These are phyloP conservation scores for Clavariopsis aquatica DNA, from an alignment of 495 filamentous ascomycete genomes.

Conservation along the genomic window DNA sequence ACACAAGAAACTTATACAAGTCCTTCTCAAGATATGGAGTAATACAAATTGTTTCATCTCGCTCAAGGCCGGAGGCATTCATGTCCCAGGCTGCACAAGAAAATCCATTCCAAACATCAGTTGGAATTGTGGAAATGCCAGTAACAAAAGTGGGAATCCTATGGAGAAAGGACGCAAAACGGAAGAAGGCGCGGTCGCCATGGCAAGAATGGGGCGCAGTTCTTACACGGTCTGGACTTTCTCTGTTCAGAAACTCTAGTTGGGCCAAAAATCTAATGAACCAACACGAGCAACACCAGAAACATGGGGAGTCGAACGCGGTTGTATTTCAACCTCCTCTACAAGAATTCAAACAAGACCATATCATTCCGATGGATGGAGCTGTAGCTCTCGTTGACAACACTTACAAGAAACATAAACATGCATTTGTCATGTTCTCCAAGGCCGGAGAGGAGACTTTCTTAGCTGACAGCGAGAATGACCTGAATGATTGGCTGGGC, in stretches of 20 bases:
- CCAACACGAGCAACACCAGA: constrained; percentile 79
- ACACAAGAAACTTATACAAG: constrained; percentile 75
- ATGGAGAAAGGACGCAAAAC: constrained; percentile 94
- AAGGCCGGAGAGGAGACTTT: constrained; percentile 84
- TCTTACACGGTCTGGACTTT: constrained; percentile 90
- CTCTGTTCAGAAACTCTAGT: constrained; percentile 88
- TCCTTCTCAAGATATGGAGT: constrained; percentile 89
- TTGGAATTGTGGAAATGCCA: constrained; percentile 94
- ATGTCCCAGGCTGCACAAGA: constrained; percentile 79
- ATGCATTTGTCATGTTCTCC: constrained; percentile 89
- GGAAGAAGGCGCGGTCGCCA: constrained; percentile 89
- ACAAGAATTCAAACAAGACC: constrained; percentile 88
- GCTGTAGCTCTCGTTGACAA: constrained; percentile 85
- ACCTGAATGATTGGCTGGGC: constrained; percentile 96
- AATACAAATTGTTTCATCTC: constrained; percentile 87
- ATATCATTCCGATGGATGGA: constrained; percentile 85
- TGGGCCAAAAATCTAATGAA: constrained; percentile 92
- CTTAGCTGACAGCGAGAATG: constrained; percentile 80
- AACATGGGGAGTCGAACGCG: constrained; percentile 64
- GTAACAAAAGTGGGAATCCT: constrained; percentile 93
- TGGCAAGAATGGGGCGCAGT: constrained; percentile 99
- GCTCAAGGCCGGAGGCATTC: constrained; percentile 93
- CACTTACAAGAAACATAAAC: constrained; percentile 92
- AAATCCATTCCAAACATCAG: constrained; percentile 84
- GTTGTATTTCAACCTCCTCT: constrained; percentile 88